phyloP scores from a whole-genome alignment of 768 basidiomycete genomes.

The Leccinum pellstonianum region DNA sequence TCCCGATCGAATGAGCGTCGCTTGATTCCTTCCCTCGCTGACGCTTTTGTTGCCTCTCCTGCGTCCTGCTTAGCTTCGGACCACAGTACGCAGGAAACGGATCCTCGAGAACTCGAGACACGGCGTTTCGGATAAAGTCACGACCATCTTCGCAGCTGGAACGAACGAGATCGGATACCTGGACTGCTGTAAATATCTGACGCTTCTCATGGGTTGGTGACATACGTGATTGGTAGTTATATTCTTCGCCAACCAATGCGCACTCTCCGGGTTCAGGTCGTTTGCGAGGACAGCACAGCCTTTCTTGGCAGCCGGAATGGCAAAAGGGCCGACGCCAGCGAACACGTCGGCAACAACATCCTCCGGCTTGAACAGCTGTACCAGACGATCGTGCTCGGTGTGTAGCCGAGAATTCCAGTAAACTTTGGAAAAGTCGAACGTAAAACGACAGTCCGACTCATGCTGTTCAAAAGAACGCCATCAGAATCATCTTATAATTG shows the following conservation, averaged over 20 bases:
- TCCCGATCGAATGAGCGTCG: background rate
- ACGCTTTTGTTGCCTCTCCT: constrained; percentile 47
- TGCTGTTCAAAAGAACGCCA: constrained; percentile 43
- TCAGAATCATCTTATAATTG: background rate
- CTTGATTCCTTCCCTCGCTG: constrained; percentile 31
- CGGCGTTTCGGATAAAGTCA: constrained; percentile 70
- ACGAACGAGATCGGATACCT: constrained; percentile 69
- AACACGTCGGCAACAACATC: constrained; percentile 92
- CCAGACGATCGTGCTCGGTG: constrained; percentile 86
- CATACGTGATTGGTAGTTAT: constrained; percentile 73
- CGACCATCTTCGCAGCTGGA: constrained; percentile 83
- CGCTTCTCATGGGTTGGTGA: constrained; percentile 1
- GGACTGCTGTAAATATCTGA: constrained; percentile 5
- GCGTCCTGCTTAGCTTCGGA: constrained; percentile 32
- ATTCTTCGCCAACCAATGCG: constrained; percentile 73
- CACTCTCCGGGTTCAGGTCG: constrained; percentile 90
- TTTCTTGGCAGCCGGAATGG: constrained; percentile 88
- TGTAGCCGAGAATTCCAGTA: constrained; percentile 99
- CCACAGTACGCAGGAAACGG: constrained; percentile 66
- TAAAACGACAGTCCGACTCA: constrained; percentile 85
- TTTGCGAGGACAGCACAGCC: constrained; percentile 90
- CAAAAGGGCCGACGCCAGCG: constrained; percentile 97
- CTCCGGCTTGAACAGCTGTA: constrained; percentile 64
- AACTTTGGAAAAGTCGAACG: constrained; percentile 91
- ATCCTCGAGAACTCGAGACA: constrained; percentile 50